Conservation (phyloP, 176 grass and related monocot genomes). For the Ananas comosus region DNA sequence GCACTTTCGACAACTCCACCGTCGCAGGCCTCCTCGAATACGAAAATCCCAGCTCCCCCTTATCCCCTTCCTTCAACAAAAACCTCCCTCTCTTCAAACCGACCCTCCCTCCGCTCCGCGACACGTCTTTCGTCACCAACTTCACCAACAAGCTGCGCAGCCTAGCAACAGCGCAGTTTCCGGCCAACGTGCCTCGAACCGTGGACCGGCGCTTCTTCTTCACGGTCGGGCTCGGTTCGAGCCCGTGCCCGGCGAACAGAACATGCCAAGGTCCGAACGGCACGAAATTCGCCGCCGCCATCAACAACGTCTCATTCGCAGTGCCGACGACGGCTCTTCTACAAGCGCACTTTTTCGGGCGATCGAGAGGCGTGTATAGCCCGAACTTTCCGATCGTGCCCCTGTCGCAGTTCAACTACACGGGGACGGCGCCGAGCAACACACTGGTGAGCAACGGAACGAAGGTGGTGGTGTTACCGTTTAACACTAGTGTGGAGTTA, state of each 20-base stretch:
- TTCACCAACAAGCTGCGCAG: slow-evolving; percentile 42
- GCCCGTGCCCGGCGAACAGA: slow-evolving; percentile 50
- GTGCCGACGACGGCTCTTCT: slow-evolving; percentile 48
- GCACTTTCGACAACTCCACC: slow-evolving; percentile 78
- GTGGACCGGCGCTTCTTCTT: slow-evolving; percentile 62
- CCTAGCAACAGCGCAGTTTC: slow-evolving; percentile 58
- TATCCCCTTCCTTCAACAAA: background rate
- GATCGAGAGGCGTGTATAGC: slow-evolving; percentile 36
- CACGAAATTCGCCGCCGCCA: slow-evolving; percentile 43
- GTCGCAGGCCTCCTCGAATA: slow-evolving; percentile 76
- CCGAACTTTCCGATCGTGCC: slow-evolving; percentile 40
- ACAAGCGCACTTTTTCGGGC: slow-evolving; percentile 43
- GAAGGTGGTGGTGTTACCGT: slow-evolving; percentile 40
- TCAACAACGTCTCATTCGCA: slow-evolving; percentile 75
- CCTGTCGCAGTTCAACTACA: slow-evolving; percentile 56
- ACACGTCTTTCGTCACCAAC: slow-evolving; percentile 55
- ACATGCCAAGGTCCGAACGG: slow-evolving; percentile 77
- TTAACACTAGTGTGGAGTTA: slow-evolving; percentile 47
- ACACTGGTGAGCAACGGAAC: slow-evolving; percentile 59
- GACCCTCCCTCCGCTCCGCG: slow-evolving; percentile 40
- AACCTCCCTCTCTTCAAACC: slow-evolving; percentile 32
- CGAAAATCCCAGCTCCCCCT: slow-evolving; percentile 10
- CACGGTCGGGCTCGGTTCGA: slow-evolving; percentile 66
- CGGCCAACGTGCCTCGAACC: slow-evolving; percentile 37
- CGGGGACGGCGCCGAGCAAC: slow-evolving; percentile 64